Evolutionary conservation across 805 yeast species (phyloP).

Genomic region (Debaryomyces castellii): DNA sequence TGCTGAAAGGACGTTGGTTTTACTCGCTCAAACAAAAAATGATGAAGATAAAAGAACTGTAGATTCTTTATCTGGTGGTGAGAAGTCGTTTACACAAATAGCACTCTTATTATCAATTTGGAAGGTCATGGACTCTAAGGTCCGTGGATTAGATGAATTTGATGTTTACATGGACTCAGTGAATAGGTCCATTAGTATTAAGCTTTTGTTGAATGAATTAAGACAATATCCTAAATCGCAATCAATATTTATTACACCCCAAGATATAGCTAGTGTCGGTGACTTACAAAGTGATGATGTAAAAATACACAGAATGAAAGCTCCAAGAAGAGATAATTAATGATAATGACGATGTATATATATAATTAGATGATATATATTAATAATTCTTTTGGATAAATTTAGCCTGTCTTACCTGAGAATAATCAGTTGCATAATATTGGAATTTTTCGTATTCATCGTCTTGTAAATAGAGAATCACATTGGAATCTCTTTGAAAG

Average conservation of each 20-base stretch:
- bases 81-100: constrained; percentile 90
- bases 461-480: constrained; percentile 2
- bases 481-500: neutral
- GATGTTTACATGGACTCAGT: constrained; percentile 98
- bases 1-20: constrained; percentile 46
- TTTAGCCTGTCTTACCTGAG: constrained; percentile 3
- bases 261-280: constrained; percentile 76
- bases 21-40: constrained; percentile 61
- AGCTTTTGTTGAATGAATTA: constrained; percentile 68
- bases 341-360: constrained; percentile 1
- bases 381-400: neutral
- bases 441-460: constrained; percentile 2
- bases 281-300: constrained; percentile 54
- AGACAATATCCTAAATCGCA: constrained; percentile 67
- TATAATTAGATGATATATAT: constrained; percentile 2
- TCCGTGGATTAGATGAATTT: constrained; percentile 92
- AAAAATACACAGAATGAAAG: constrained; percentile 58
- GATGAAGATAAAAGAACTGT: constrained; percentile 64
- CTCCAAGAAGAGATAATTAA: constrained; percentile 26
- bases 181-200: constrained; percentile 77
- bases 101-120: constrained; percentile 86
- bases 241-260: constrained; percentile 91
- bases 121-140: constrained; percentile 85
- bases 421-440: neutral
- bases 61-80: constrained; percentile 93